Conservation (phyloP, 108 stramenopile genomes). For the Fragilaria crotonensis region DNA sequence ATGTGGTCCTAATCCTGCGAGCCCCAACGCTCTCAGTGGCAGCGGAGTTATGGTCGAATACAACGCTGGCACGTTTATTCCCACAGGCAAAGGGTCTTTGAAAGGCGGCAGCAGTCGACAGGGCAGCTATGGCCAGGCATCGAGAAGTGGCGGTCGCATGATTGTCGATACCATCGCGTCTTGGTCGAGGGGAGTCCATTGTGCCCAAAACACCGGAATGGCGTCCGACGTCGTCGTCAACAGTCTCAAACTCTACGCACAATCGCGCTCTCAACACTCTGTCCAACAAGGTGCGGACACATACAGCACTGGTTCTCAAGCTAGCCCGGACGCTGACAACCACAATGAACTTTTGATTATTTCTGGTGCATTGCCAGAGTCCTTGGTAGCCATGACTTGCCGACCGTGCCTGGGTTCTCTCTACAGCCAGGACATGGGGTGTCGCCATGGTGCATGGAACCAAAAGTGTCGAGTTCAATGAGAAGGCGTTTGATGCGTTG, state of each 20-base stretch:
- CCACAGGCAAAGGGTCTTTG: conserved; percentile 45
- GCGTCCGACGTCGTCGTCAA: not conserved
- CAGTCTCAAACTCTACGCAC: not conserved
- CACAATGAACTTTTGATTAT: conserved; percentile 29
- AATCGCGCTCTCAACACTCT: not conserved
- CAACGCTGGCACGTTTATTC: conserved; percentile 2
- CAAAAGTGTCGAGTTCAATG: conserved; percentile 39
- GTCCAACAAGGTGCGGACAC: not conserved
- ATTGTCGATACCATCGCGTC: conserved; percentile 50
- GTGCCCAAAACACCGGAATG: not conserved
- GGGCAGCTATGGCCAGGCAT: conserved; percentile 12
- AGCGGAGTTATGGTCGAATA: not conserved
- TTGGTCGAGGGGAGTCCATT: not conserved
- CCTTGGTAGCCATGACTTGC: conserved; percentile 45
- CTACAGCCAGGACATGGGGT: conserved; percentile 60
- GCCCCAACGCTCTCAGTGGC: not conserved
- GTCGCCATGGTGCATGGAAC: conserved; percentile 57
- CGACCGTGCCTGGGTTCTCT: conserved; percentile 54
- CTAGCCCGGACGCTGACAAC: not conserved
- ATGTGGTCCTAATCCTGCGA: not conserved
- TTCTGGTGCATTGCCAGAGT: conserved; percentile 45
- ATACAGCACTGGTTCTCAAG: not conserved
- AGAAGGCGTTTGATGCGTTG: conserved; percentile 43
- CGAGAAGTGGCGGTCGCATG: conserved; percentile 50
- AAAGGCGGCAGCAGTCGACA: conserved; percentile 33